These are phyloP conservation scores for Dryas octopetala DNA, from an alignment of 306 rosid genomes.

Conservation along the genomic window DNA sequence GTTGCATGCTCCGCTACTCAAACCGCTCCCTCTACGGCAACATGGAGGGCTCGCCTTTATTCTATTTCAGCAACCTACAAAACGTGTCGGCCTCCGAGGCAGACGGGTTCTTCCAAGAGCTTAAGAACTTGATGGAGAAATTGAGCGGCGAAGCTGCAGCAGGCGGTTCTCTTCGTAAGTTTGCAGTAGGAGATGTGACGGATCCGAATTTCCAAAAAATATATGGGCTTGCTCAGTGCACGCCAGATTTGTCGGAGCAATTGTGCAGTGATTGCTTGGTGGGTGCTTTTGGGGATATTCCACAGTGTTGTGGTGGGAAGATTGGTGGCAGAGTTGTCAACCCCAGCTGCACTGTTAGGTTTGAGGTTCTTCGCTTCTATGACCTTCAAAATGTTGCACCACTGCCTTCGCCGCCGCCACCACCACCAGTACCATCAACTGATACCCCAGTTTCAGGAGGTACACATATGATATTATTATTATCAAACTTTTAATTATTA, in stretches of 20 bases:
- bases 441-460: neutral
- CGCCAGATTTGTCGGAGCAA: constrained; percentile 13
- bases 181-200: neutral
- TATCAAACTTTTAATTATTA: too few species aligned
- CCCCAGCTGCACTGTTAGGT: constrained; percentile 13
- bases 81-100: constrained; percentile 1
- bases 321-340: neutral
- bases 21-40: neutral
- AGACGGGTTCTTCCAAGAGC: neutral
- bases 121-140: neutral
- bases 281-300: neutral
- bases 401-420: neutral
- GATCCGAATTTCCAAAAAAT: neutral
- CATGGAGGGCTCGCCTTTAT: neutral
- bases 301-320: neutral
- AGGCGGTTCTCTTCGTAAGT: neutral
- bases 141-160: constrained; percentile 5
- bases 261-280: constrained; percentile 1
- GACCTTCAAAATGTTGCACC: neutral
- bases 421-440: neutral
- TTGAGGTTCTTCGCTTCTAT: neutral
- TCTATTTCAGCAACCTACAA: rapidly evolving
- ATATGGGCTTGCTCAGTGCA: constrained; percentile 19
- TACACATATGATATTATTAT: neutral
- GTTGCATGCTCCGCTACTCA: constrained; percentile 26